phyloP scores from a whole-genome alignment of 495 filamentous ascomycete species.

The Tuber aestivum region DNA sequence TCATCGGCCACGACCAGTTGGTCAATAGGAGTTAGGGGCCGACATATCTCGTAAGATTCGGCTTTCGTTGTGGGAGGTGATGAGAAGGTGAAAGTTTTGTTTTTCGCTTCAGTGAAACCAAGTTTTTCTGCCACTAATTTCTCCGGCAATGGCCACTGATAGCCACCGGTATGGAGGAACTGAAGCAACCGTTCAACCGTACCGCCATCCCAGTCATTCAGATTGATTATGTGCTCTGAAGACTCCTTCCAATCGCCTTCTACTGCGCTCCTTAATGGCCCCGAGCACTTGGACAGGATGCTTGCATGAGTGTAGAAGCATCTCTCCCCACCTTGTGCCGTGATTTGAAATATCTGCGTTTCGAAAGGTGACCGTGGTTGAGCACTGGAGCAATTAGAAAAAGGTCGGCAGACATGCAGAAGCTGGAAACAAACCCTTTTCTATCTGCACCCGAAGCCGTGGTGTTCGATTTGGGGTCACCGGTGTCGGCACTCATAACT shows the following conservation, averaged over 20 bases:
- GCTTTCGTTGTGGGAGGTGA: neutral
- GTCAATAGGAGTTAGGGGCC: slow-evolving; percentile 16
- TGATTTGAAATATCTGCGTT: slow-evolving; percentile 8
- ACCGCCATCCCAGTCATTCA: slow-evolving; percentile 12
- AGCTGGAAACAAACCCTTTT: neutral
- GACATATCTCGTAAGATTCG: neutral
- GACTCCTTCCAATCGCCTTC: neutral
- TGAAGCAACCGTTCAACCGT: slow-evolving; percentile 7
- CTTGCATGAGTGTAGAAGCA: slow-evolving; percentile 8
- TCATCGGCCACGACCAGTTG: neutral
- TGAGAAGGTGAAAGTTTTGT: neutral
- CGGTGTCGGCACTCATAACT: neutral
- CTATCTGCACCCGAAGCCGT: neutral
- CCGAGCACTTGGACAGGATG: slow-evolving; percentile 4
- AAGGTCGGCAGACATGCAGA: neutral
- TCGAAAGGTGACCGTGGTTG: neutral
- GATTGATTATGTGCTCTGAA: slow-evolving; percentile 1
- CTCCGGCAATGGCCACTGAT: slow-evolving; percentile 7
- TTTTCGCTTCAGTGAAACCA: neutral
- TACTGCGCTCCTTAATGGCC: neutral
- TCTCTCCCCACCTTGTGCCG: neutral
- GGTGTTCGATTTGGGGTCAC: neutral
- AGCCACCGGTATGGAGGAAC: slow-evolving; percentile 13
- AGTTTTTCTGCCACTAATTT: neutral
- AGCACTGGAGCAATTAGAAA: neutral